These are phyloP conservation scores for Blastomyces parvus DNA, from an alignment of 2,329 filamentous ascomycete species.

Conservation along the genomic window DNA sequence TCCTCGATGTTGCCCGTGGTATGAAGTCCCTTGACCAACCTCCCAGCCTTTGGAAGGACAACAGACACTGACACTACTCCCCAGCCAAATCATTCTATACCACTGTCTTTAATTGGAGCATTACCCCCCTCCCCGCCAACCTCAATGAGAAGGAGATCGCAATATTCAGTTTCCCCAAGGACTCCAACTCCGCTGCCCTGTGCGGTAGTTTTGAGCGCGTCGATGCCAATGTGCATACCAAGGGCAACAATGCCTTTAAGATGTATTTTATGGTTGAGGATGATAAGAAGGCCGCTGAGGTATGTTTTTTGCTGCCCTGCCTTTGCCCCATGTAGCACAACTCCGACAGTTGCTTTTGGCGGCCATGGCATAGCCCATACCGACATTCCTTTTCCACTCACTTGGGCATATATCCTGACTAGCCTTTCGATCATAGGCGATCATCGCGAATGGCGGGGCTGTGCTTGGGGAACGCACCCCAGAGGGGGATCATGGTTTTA, in stretches of 20 bases:
- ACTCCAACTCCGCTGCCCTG: neutral
- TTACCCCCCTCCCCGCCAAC: conserved; percentile 10
- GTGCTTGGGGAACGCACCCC: conserved; percentile 15
- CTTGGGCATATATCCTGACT: neutral
- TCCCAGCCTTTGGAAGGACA: neutral
- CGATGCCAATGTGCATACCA: conserved; percentile 9
- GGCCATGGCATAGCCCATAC: neutral
- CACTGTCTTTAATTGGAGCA: conserved; percentile 20
- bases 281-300: conserved; percentile 15
- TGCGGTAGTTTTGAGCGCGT: conserved; percentile 9
- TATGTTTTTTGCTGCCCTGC: conserved; percentile 8
- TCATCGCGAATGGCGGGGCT: conserved; percentile 17
- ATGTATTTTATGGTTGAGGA: conserved; percentile 20
- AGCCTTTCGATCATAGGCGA: conserved; percentile 9
- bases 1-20: conserved; percentile 18
- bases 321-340: neutral
- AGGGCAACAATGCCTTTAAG: conserved; percentile 11
- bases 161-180: conserved; percentile 17
- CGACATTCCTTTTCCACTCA: too few species aligned
- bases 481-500: conserved; percentile 16
- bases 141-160: conserved; percentile 14
- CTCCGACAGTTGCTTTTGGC: neutral
- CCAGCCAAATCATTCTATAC: conserved; percentile 20
- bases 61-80: neutral
- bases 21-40: neutral